Evolutionary conservation across 176 grass and related monocot species (phyloP).

Genomic region (Zoysia japonica): DNA sequence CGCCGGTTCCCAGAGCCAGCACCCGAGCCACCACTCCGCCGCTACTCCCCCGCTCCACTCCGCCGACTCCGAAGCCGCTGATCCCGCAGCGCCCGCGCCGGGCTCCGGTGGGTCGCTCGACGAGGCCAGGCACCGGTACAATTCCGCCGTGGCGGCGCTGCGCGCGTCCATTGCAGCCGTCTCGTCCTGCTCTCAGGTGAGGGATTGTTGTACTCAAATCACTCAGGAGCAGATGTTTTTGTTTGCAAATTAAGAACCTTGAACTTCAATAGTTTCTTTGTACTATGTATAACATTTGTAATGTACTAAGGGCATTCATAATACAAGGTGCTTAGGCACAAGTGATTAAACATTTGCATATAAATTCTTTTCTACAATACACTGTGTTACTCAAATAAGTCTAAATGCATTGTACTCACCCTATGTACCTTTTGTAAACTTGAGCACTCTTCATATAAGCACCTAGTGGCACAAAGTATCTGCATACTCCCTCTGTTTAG

Average conservation of each 20-base stretch:
- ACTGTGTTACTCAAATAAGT: no score
- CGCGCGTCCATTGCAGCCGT: slow-evolving; percentile 63
- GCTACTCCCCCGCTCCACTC: slow-evolving; percentile 39
- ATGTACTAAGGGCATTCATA: not conserved
- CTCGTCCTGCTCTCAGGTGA: slow-evolving; percentile 61
- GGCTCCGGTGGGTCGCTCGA: slow-evolving; percentile 85
- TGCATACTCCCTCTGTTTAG: no score
- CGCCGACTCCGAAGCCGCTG: slow-evolving; percentile 42
- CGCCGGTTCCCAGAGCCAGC: slow-evolving; percentile 2
- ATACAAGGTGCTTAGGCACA: not conserved
- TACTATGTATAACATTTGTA: not conserved
- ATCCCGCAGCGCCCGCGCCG: slow-evolving; percentile 37
- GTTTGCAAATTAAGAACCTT: not conserved
- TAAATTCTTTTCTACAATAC: no score
- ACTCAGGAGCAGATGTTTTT: not conserved
- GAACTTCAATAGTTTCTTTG: not conserved
- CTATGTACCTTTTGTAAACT: no score
- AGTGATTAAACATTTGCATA: not conserved
- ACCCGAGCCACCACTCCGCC: slow-evolving; percentile 18
- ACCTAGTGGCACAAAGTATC: no score
- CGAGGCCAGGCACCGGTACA: slow-evolving; percentile 90
- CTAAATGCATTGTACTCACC: no score
- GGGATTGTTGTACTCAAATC: not conserved
- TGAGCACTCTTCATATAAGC: no score
- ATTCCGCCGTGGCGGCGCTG: slow-evolving; percentile 62